Base-by-base conservation (phyloP, 768 basidiomycete genomes). In the Amanita pallidorosea region DNA sequence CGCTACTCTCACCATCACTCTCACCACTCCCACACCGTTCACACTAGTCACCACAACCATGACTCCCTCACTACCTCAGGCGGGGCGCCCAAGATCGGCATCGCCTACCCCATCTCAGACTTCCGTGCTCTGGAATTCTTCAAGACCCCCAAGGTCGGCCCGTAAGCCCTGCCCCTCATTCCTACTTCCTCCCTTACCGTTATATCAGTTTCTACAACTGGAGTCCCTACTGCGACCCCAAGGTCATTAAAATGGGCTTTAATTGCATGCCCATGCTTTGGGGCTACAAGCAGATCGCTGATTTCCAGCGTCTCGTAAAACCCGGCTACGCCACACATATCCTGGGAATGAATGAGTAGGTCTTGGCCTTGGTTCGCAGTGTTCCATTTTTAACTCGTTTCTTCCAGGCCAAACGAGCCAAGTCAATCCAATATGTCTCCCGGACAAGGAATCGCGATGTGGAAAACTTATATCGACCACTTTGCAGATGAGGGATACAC, bases 321-420 rank as follows among this genome's bases (percentile, higher is more conserved):
- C 55, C 62, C 13, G 79, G 78, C 35, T 80, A 83, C 58, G 75
- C 80, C 48, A 57, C 65, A 20, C 58, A 59, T 48, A 77, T 72
- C 36, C 56, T 85, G 18, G 84, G 80, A 48, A 65, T 75, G 61
- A 96, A 95, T 59, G 92, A 92, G 91, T 90, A 53, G 9, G 80
- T 61, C 31, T 31, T 40, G 8, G 45, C 38, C 13, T n/a, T 25
- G 37, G 54, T 37, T n/a, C n/a, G 9, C 12, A 42, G 20, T 23
- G 29, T 5, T 12, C 25, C 7, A 49, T 34, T 33, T 45, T 15
- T 54, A 31, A 50, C 54, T 12, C 47, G 17, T 20, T 44, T 51
- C 37, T 23, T 29, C 15, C 56, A 93, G 91, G 62, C 88, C 88
- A 23, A 80, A 94, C 55, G 70, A 83, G 53, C 2, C 50, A 0